These are phyloP conservation scores for Phragmites australis DNA, from an alignment of 176 grass and related monocot genomes.

Conservation along the genomic window DNA sequence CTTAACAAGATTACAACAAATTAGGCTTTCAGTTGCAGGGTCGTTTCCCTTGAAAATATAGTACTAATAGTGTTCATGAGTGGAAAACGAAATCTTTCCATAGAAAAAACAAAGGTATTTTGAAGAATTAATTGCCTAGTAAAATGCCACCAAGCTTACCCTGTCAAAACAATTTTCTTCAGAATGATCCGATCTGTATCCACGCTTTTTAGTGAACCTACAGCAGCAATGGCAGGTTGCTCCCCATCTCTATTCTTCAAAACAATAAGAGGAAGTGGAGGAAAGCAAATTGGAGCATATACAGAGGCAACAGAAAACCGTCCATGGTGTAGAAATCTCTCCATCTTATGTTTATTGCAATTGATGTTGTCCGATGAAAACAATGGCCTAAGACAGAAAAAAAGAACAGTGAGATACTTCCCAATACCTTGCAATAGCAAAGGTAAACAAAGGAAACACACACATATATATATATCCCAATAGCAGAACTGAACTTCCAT, in stretches of 20 bases:
- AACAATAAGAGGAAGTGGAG: slow-evolving; percentile 71
- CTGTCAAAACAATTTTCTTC: slow-evolving; percentile 93
- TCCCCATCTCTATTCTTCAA: slow-evolving; percentile 70
- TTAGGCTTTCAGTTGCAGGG: background rate
- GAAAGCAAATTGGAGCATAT: slow-evolving; percentile 86
- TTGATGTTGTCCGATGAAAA: slow-evolving; percentile 94
- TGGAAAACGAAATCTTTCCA: background rate
- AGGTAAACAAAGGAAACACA: slow-evolving; percentile 17
- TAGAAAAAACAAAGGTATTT: background rate
- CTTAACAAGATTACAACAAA: background rate
- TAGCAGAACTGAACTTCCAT: slow-evolving; percentile 19
- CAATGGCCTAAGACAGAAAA: slow-evolving; percentile 59
- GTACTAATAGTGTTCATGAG: background rate
- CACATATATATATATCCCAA: background rate
- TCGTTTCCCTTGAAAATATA: background rate
- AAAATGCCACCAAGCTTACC: slow-evolving; percentile 56
- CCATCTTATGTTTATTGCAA: slow-evolving; percentile 98
- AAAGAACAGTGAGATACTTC: slow-evolving; percentile 26
- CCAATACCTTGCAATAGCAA: slow-evolving; percentile 8
- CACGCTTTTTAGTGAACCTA: slow-evolving; percentile 81
- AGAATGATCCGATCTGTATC: slow-evolving; percentile 84
- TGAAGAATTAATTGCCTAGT: background rate
- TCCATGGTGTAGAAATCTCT: slow-evolving; percentile 90
- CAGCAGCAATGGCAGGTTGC: slow-evolving; percentile 62
- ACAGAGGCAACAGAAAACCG: slow-evolving; percentile 87